Conservation (phyloP, 2,329 filamentous ascomycete genomes). For the Arthrobotrys megalospora region DNA sequence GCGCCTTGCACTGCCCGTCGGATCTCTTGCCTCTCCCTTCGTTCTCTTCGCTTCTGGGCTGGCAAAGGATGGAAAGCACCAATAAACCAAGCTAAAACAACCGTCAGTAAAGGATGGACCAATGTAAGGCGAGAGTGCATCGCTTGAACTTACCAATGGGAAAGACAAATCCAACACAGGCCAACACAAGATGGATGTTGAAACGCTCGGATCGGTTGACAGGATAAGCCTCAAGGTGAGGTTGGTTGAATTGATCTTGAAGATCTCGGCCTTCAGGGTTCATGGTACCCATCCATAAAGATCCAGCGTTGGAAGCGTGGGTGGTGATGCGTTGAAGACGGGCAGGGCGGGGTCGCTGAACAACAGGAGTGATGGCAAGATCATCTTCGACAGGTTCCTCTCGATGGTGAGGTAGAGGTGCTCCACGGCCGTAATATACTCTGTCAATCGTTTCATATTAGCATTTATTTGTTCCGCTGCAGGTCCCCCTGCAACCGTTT, state of each 20-base stretch:
- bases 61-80: conserved; percentile 53
- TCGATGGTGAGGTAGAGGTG: conserved; percentile 55
- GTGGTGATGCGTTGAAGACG: conserved; percentile 52
- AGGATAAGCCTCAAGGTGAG: conserved; percentile 63
- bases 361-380: conserved; percentile 48
- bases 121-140: conserved; percentile 24
- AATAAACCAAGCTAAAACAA: conserved; percentile 54
- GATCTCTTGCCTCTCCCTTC: conserved; percentile 59
- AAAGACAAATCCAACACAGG: conserved; percentile 64
- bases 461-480: conserved; percentile 45
- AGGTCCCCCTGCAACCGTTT: conserved; percentile 45
- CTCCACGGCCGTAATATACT: conserved; percentile 61
- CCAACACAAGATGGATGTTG: conserved; percentile 63
- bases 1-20: conserved; percentile 46
- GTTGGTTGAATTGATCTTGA: conserved; percentile 61
- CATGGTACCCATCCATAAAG: conserved; percentile 59
- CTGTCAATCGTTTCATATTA: conserved; percentile 59
- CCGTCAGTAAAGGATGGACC: conserved; percentile 38
- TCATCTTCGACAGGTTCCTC: conserved; percentile 54
- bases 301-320: conserved; percentile 45
- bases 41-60: conserved; percentile 52
- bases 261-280: conserved; percentile 60
- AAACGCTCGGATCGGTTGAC: conserved; percentile 62
- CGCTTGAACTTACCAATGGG: conserved; percentile 62
- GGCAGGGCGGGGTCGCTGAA: conserved; percentile 51